These are phyloP conservation scores for Vigna angularis DNA, from an alignment of 306 rosid genomes.

Conservation along the genomic window DNA sequence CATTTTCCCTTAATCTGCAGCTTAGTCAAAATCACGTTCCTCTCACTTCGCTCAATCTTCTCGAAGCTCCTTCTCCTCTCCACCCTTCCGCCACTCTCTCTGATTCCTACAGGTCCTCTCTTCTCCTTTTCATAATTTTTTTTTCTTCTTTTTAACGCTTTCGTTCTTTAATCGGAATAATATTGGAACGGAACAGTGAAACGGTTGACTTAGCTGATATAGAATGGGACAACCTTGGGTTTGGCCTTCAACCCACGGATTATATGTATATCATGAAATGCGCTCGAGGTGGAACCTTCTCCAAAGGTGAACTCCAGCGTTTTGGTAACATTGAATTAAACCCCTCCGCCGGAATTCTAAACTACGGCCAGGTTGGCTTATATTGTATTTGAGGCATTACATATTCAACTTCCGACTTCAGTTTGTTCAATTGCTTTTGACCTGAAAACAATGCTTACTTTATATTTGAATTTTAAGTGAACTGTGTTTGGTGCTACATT, in stretches of 20 bases:
- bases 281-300: slow-evolving; percentile 61
- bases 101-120: slow-evolving; percentile 53
- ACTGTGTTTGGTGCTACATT: not conserved
- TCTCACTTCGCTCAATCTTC: slow-evolving; percentile 46
- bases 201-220: slow-evolving; percentile 64
- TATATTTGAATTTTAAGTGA: slow-evolving; percentile 1
- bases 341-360: slow-evolving; percentile 89
- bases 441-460: not conserved
- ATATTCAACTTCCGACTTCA: not conserved
- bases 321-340: slow-evolving; percentile 92
- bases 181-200: slow-evolving; percentile 45
- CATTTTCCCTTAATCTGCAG: slow-evolving; percentile 38
- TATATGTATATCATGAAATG: slow-evolving; percentile 90
- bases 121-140: not conserved
- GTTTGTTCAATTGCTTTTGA: slow-evolving; percentile 18
- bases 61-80: slow-evolving; percentile 47
- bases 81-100: slow-evolving; percentile 55
- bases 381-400: not conserved
- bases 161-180: slow-evolving; percentile 9
- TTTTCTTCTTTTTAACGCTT: not conserved
- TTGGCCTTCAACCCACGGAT: slow-evolving; percentile 79
- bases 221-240: slow-evolving; percentile 95
- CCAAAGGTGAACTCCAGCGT: slow-evolving; percentile 79
- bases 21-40: slow-evolving; percentile 55
- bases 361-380: slow-evolving; percentile 87